Evolutionary conservation across 1,284 basidiomycete species (phyloP).

Genomic region (Ceratobasidium sp.): DNA sequence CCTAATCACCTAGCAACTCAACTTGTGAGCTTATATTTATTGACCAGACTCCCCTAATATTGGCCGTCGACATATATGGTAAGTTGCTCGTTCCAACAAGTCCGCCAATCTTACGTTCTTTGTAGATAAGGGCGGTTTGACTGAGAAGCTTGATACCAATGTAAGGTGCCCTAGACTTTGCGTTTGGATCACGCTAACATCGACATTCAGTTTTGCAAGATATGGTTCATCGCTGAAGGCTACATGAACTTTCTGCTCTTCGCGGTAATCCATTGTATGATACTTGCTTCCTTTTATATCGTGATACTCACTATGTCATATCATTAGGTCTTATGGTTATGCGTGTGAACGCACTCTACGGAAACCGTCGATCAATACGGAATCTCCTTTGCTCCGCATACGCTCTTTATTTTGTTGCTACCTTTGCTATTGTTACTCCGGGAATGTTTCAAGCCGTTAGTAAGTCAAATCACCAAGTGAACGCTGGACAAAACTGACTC

Average conservation of each 20-base stretch:
- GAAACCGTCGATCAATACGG: constrained; percentile 1
- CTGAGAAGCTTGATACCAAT: neutral
- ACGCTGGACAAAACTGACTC: neutral
- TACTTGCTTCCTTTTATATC: neutral
- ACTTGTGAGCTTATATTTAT: neutral
- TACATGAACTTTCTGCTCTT: constrained; percentile 30
- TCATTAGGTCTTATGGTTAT: constrained; percentile 18
- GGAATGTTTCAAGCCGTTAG: constrained; percentile 19
- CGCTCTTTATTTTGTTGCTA: constrained; percentile 15
- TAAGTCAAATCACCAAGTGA: neutral
- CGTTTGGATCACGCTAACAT: too few relatives aligned
- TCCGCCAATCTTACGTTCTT: neutral
- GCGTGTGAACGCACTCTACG: constrained; percentile 18
- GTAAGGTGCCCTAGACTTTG: neutral
- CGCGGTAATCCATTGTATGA: constrained; percentile 29
- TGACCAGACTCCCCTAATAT: constrained; percentile 10
- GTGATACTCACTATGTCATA: neutral
- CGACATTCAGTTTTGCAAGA: constrained; percentile 13
- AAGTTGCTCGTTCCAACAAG: neutral
- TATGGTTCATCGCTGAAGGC: constrained; percentile 24
- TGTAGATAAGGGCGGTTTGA: constrained; percentile 33
- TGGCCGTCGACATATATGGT: constrained; percentile 33
- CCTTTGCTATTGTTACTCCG: constrained; percentile 18
- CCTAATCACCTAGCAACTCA: neutral
- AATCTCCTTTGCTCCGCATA: neutral